Conservation (phyloP, 805 yeast genomes). For the Schizosaccharomyces osmophilus region DNA sequence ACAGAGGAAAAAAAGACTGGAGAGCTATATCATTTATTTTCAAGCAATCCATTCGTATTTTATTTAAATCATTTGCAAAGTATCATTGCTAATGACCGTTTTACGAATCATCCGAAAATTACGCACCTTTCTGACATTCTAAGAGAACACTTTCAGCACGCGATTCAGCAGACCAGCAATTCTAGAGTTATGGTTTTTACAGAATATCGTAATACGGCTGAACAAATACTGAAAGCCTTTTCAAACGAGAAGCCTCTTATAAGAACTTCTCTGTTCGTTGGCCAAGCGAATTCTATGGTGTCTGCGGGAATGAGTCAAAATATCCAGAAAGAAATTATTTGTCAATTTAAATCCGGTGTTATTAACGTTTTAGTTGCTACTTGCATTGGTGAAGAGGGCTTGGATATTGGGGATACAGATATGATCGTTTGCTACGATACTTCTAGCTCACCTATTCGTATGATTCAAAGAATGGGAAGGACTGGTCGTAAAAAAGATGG, state of each 20-base stretch:
- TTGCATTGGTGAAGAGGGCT: conserved; percentile 93
- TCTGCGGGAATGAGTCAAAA: not conserved
- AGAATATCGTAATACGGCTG: conserved; percentile 70
- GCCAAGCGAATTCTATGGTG: conserved; percentile 30
- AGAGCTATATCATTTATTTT: not conserved
- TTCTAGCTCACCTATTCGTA: conserved; percentile 78
- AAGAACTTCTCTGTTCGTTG: conserved; percentile 73
- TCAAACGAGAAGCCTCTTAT: conserved; percentile 15
- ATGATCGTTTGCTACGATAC: conserved; percentile 80
- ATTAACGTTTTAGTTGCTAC: conserved; percentile 79
- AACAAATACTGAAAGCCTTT: conserved; percentile 27
- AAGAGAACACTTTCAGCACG: not conserved
- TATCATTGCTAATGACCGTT: not conserved
- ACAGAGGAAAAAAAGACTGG: not conserved
- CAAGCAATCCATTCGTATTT: not conserved
- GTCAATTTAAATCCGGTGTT: conserved; percentile 43
- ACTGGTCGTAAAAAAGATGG: conserved; percentile 93
- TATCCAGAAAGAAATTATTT: conserved; percentile 13
- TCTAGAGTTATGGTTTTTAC: conserved; percentile 73
- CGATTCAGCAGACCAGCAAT: conserved; percentile 11
- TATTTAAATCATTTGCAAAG: not conserved
- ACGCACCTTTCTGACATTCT: not conserved
- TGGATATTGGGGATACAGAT: conserved; percentile 95
- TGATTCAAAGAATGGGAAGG: conserved; percentile 89
- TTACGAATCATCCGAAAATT: not conserved